A percentile compares a stretch with the other conserved stretches of the same genome.
Conservation (phyloP, 257 asterid genomes). For the Henckelia pumila region DNA sequence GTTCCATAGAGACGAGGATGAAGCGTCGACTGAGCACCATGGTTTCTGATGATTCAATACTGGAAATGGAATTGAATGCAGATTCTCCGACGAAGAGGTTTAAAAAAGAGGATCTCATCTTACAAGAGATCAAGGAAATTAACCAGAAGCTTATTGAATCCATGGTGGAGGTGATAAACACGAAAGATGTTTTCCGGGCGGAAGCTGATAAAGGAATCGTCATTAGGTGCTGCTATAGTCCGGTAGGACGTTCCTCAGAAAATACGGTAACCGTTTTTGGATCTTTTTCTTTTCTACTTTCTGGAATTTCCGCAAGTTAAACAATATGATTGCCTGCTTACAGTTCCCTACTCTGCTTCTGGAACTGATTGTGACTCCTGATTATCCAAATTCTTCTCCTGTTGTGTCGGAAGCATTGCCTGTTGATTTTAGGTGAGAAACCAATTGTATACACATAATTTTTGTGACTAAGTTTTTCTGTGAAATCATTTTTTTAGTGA, state of each 20-base stretch:
- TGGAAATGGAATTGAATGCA: slow-evolving; percentile 15
- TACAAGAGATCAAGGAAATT: slow-evolving; percentile 49
- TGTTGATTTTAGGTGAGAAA: slow-evolving; percentile 38
- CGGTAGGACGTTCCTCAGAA: slow-evolving; percentile 37
- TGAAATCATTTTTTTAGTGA: too few relatives aligned
- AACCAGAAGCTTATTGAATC: slow-evolving; percentile 43
- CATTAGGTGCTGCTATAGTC: slow-evolving; percentile 39
- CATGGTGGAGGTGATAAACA: slow-evolving; percentile 34
- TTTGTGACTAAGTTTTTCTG: background rate
- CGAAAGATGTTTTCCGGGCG: slow-evolving; percentile 25
- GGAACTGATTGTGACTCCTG: slow-evolving; percentile 38
- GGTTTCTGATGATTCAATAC: slow-evolving; percentile 8
- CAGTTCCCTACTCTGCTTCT: slow-evolving; percentile 46
- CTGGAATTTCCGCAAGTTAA: background rate
- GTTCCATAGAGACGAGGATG: slow-evolving; percentile 21
- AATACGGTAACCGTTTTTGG: slow-evolving; percentile 26
- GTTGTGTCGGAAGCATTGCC: slow-evolving; percentile 31
- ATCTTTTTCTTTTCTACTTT: too few relatives aligned
- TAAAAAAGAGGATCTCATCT: slow-evolving; percentile 33
- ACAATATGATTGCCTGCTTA: background rate
- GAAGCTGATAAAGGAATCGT: slow-evolving; percentile 29
- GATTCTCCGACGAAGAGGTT: slow-evolving; percentile 24
- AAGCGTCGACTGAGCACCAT: slow-evolving; percentile 27
- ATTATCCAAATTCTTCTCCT: slow-evolving; percentile 55
- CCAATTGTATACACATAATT: background rate